Conservation (phyloP, 495 filamentous ascomycete genomes). For the Penicillium odoratum region DNA sequence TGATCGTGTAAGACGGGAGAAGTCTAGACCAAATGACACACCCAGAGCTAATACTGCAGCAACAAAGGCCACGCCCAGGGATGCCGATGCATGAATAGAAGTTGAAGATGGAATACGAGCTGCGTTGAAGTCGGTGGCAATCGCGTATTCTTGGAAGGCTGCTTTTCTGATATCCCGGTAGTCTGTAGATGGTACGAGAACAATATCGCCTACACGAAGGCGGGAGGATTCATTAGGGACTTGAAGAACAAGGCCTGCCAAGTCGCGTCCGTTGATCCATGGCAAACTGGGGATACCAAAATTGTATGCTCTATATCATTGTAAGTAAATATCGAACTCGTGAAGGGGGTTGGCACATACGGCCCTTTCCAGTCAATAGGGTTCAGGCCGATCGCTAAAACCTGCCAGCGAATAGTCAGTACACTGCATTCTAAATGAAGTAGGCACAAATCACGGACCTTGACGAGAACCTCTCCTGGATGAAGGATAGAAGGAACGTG, state of each 20-base stretch:
- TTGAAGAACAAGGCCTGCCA: slow-evolving; percentile 58
- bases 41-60: slow-evolving; percentile 59
- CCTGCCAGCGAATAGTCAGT: slow-evolving; percentile 23
- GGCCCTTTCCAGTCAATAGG: slow-evolving; percentile 75
- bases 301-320: slow-evolving; percentile 52
- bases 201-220: slow-evolving; percentile 54
- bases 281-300: slow-evolving; percentile 64
- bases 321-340: background rate
- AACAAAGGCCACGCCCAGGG: slow-evolving; percentile 64
- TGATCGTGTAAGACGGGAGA: slow-evolving; percentile 32
- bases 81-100: slow-evolving; percentile 53
- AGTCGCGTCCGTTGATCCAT: slow-evolving; percentile 66
- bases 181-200: slow-evolving; percentile 67
- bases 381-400: slow-evolving; percentile 63
- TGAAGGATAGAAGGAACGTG: slow-evolving; percentile 45
- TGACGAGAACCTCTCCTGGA: slow-evolving; percentile 56
- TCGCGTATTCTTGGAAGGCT: slow-evolving; percentile 67
- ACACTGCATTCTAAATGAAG: background rate
- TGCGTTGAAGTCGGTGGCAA: slow-evolving; percentile 62
- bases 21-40: slow-evolving; percentile 62
- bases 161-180: slow-evolving; percentile 69
- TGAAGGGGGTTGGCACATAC: slow-evolving; percentile 37
- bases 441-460: slow-evolving; percentile 34
- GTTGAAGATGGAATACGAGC: slow-evolving; percentile 53
- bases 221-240: slow-evolving; percentile 42